Evolutionary conservation across 2,329 filamentous ascomycete genomes (phyloP).

Genomic region (Cladophialophora exuberans): DNA sequence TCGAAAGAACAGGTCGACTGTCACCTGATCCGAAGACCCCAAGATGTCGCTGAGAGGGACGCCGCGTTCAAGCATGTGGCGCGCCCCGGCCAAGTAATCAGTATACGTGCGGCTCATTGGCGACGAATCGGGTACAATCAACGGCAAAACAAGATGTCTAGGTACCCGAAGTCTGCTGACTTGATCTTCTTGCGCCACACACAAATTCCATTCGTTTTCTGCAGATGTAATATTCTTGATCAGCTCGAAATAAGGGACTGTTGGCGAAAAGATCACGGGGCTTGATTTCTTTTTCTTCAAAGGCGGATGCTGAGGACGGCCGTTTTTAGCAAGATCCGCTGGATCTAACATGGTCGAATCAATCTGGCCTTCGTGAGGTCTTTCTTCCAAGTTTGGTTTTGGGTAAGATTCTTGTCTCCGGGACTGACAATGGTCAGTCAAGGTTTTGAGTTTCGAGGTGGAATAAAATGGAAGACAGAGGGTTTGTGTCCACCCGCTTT

Average conservation of each 20-base stretch:
- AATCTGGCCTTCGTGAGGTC: not conserved
- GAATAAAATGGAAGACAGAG: not conserved
- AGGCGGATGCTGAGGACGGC: too few relatives aligned
- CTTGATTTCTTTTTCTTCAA: too few relatives aligned
- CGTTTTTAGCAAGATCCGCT: not conserved
- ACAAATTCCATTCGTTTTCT: slow-evolving; percentile 19
- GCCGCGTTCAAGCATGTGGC: slow-evolving; percentile 24
- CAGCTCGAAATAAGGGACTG: slow-evolving; percentile 14
- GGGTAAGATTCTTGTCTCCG: not conserved
- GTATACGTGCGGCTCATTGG: slow-evolving; percentile 27
- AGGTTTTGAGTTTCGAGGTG: not conserved
- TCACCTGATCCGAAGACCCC: slow-evolving; percentile 13
- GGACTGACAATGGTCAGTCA: slow-evolving; percentile 1
- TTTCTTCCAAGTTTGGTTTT: not conserved
- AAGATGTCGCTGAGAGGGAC: slow-evolving; percentile 12
- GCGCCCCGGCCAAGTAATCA: slow-evolving; percentile 24
- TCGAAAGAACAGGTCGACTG: slow-evolving; percentile 27
- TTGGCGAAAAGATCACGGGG: slow-evolving; percentile 2
- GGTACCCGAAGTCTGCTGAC: slow-evolving; percentile 21
- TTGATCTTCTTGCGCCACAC: slow-evolving; percentile 22
- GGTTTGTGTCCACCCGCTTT: not conserved
- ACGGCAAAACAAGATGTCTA: slow-evolving; percentile 23
- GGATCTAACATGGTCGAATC: not conserved
- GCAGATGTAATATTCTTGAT: not conserved
- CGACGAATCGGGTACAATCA: slow-evolving; percentile 25